Conservation (phyloP, 257 asterid genomes). For the Anisodus acutangulus region DNA sequence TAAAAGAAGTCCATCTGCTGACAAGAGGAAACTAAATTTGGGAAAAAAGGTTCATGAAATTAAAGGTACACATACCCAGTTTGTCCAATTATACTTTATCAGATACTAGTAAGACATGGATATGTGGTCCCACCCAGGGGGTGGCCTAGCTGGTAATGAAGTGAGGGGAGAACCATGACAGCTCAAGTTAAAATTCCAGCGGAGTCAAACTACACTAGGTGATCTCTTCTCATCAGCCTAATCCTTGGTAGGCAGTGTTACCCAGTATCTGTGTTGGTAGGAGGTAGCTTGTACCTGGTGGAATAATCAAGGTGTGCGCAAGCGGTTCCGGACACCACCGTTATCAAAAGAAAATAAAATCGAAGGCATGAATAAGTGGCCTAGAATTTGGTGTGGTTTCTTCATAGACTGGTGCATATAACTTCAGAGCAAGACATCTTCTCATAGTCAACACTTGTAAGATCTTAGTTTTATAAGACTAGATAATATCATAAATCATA, state of each 20-base stretch:
- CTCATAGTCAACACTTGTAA: neutral
- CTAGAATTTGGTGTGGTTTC: slow-evolving; percentile 14
- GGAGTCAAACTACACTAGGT: neutral
- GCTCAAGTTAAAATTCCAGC: neutral
- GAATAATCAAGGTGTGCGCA: neutral
- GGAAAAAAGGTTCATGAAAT: neutral
- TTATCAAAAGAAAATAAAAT: neutral
- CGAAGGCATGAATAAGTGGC: neutral
- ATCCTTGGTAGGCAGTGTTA: neutral
- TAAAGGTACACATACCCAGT: neutral
- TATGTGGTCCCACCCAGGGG: neutral
- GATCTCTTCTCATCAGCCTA: neutral
- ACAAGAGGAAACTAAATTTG: neutral
- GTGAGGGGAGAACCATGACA: neutral
- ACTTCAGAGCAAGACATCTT: neutral
- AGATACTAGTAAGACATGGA: neutral
- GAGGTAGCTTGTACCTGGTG: too few species aligned
- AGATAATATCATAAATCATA: neutral
- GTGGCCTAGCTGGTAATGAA: neutral
- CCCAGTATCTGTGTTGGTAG: too few species aligned
- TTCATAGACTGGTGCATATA: neutral
- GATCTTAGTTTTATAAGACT: neutral
- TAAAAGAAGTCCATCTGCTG: neutral
- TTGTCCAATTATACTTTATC: neutral
- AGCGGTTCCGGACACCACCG: neutral